Conservation (phyloP, 805 yeast species). For the Alloascoidea africana region DNA sequence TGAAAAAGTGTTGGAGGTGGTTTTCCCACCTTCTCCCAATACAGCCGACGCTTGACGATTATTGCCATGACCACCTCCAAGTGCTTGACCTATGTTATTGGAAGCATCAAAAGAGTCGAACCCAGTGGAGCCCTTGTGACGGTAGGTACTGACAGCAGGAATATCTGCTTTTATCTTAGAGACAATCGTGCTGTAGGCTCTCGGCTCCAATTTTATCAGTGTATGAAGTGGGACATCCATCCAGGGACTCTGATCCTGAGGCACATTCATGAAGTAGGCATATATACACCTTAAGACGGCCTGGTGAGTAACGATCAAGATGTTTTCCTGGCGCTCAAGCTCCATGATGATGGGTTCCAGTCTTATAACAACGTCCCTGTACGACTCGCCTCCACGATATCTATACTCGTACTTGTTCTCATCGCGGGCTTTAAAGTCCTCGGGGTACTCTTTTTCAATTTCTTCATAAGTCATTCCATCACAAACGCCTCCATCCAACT, state of each 20-base stretch:
- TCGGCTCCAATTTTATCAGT: slow-evolving; percentile 83
- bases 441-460: slow-evolving; percentile 72
- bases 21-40: slow-evolving; percentile 1
- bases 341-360: slow-evolving; percentile 98
- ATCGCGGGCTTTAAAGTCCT: slow-evolving; percentile 90
- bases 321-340: slow-evolving; percentile 91
- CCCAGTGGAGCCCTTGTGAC: slow-evolving; percentile 65
- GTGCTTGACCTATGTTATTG: too few species aligned
- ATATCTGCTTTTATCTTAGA: slow-evolving; percentile 88
- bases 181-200: slow-evolving; percentile 82
- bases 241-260: slow-evolving; percentile 97
- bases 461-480: slow-evolving; percentile 96
- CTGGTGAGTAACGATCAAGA: slow-evolving; percentile 91
- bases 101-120: too few species aligned
- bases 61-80: background rate
- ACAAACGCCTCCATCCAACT: slow-evolving; percentile 93
- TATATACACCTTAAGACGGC: slow-evolving; percentile 93
- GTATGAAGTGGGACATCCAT: slow-evolving; percentile 97
- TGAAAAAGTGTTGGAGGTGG: background rate
- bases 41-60: background rate
- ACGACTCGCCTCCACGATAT: slow-evolving; percentile 94
- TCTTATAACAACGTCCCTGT: slow-evolving; percentile 87
- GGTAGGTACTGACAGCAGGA: slow-evolving; percentile 94
- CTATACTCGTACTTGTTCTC: slow-evolving; percentile 92
- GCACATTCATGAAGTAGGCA: slow-evolving; percentile 97